These are phyloP conservation scores for Cryphonectria naterciae DNA, from an alignment of 2,329 filamentous ascomycete genomes.

Conservation along the genomic window DNA sequence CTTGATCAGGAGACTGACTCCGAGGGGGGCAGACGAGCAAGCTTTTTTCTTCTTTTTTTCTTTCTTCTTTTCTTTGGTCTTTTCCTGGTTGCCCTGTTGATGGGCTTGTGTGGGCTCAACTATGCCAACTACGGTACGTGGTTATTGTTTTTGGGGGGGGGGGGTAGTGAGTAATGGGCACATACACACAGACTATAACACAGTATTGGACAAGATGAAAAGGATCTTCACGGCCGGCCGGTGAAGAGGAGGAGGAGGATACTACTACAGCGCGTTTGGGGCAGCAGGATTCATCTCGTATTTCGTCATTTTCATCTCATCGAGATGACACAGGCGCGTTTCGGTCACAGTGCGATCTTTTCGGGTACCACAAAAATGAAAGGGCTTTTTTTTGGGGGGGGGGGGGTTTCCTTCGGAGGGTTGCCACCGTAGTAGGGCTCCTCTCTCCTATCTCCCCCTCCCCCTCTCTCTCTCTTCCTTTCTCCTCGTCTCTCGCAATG, in stretches of 20 bases:
- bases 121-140: neutral
- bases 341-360: neutral
- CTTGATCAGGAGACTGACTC: slow-evolving; percentile 21
- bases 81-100: neutral
- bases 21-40: slow-evolving; percentile 15
- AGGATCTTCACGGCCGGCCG: neutral
- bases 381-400: too few relatives aligned
- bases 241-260: neutral
- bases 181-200: neutral
- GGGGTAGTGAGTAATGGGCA: neutral
- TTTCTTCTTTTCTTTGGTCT: slow-evolving; percentile 9
- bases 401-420: neutral
- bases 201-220: neutral
- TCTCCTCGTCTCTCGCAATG: neutral
- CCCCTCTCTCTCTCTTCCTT: too few relatives aligned
- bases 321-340: slow-evolving; percentile 11
- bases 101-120: neutral
- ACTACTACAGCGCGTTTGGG: neutral
- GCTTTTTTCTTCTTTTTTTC: neutral
- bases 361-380: neutral
- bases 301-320: slow-evolving; percentile 18
- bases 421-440: neutral
- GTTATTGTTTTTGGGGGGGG: neutral
- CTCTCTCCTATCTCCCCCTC: neutral
- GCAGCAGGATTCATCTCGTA: slow-evolving; percentile 10